Percentiles rank a stretch among this genome's conserved stretches.
Evolutionary conservation across 768 basidiomycete genomes (phyloP).

Genomic region (Mrakia blollopis): DNA sequence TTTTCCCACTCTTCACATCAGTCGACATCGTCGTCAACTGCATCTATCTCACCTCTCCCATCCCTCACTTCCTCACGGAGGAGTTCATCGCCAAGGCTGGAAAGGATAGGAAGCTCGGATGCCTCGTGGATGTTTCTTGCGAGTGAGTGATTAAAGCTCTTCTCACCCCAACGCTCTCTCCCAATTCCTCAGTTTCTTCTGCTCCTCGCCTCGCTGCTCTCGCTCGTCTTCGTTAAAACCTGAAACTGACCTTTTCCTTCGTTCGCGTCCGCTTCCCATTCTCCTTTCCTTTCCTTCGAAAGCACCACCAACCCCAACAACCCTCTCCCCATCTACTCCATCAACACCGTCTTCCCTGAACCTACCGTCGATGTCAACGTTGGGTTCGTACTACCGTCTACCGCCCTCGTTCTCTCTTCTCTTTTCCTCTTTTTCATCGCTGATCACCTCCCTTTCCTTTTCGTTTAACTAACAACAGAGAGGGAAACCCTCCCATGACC

Average conservation of each 20-base stretch:
- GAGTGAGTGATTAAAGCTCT: conserved; percentile 51
- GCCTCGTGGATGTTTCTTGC: conserved; percentile 96
- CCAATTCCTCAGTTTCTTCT: too few species aligned
- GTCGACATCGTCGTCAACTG: conserved; percentile 99
- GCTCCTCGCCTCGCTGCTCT: too few species aligned
- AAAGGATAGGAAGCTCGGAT: conserved; percentile 59
- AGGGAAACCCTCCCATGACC: conserved; percentile 63
- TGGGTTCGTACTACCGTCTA: conserved; percentile 54
- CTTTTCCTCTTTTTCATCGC: not conserved
- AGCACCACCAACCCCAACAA: conserved; percentile 94
- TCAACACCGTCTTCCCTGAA: conserved; percentile 89
- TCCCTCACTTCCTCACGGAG: conserved; percentile 46
- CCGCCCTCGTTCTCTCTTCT: conserved; percentile 50
- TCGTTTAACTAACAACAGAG: not conserved
- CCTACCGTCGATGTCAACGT: conserved; percentile 84
- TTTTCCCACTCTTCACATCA: conserved; percentile 32
- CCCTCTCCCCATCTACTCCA: conserved; percentile 85
- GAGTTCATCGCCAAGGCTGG: conserved; percentile 67
- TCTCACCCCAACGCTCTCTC: not conserved
- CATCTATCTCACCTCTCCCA: conserved; percentile 73
- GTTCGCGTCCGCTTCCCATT: not conserved
- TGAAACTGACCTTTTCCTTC: not conserved
- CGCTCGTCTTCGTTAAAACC: not conserved
- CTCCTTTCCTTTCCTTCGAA: not conserved
- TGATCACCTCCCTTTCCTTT: conserved; percentile 21